These are phyloP conservation scores for Alternaria postmessia DNA, from an alignment of 2,329 filamentous ascomycete species.

Conservation along the genomic window DNA sequence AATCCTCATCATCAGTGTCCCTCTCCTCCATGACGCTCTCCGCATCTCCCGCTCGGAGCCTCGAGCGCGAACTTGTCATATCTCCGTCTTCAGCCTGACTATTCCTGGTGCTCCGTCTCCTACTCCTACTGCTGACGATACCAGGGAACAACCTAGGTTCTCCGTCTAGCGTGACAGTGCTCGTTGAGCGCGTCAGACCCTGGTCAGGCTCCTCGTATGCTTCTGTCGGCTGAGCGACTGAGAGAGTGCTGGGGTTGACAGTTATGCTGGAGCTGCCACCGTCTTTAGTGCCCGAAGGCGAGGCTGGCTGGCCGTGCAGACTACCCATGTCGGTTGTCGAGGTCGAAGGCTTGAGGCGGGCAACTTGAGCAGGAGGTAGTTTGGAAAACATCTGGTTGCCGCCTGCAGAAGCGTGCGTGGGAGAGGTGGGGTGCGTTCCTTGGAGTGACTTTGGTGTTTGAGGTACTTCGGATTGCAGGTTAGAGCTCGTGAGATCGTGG, in stretches of 20 bases:
- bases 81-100: conserved; percentile 33
- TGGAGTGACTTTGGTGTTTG: conserved; percentile 43
- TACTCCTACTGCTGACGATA: conserved; percentile 62
- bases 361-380: conserved; percentile 48
- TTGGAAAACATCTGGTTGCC: conserved; percentile 39
- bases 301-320: conserved; percentile 33
- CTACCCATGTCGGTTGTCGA: conserved; percentile 28
- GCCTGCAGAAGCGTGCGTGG: conserved; percentile 51
- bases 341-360: conserved; percentile 42
- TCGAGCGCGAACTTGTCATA: conserved; percentile 11
- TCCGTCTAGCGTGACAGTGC: conserved; percentile 51
- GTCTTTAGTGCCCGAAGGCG: conserved; percentile 33
- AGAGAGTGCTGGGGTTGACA: conserved; percentile 31
- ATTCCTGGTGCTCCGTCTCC: conserved; percentile 44
- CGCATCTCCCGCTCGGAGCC: conserved; percentile 11
- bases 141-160: conserved; percentile 78
- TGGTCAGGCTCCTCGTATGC: conserved; percentile 26
- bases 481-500: conserved; percentile 45
- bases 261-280: conserved; percentile 39
- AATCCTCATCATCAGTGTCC: conserved; percentile 23
- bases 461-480: conserved; percentile 43
- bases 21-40: conserved; percentile 18
- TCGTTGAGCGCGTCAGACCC: conserved; percentile 33
- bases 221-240: conserved; percentile 35
- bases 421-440: conserved; percentile 48